phyloP scores from a whole-genome alignment of 2,329 filamentous ascomycete genomes.

The Colletotrichum incanum region DNA sequence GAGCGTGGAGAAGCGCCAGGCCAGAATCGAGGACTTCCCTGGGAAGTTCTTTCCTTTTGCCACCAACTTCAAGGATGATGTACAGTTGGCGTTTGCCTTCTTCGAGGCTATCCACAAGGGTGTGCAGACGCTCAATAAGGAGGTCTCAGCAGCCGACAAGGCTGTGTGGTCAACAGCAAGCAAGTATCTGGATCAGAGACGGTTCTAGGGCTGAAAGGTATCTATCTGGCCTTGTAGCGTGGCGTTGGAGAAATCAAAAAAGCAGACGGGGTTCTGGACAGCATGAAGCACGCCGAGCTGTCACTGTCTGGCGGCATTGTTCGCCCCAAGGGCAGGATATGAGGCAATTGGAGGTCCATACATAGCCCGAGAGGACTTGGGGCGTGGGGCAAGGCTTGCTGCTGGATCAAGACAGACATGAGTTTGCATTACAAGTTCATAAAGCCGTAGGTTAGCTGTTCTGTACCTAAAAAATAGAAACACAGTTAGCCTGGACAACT shows the following conservation, averaged over 20 bases:
- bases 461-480: conserved; percentile 32
- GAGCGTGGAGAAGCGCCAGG: conserved; percentile 61
- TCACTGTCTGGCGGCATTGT: conserved; percentile 6
- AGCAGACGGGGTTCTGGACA: conserved; percentile 31
- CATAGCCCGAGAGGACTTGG: conserved; percentile 20
- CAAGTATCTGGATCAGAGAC: conserved; percentile 65
- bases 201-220: conserved; percentile 51
- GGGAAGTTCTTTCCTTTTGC: conserved; percentile 71
- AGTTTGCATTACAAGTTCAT: conserved; percentile 36
- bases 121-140: conserved; percentile 67
- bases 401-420: conserved; percentile 16
- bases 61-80: conserved; percentile 71
- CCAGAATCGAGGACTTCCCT: conserved; percentile 67
- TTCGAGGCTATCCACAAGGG: conserved; percentile 72
- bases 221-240: conserved; percentile 38
- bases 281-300: conserved; percentile 23
- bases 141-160: conserved; percentile 64
- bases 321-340: conserved; percentile 30
- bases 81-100: conserved; percentile 71
- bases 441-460: conserved; percentile 40
- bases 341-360: conserved; percentile 34
- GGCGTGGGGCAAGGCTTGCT: conserved; percentile 9
- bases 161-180: conserved; percentile 70
- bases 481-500: conserved; percentile 26
- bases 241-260: conserved; percentile 44